Evolutionary conservation across 225 moss, liverwort and hornwort genomes (phyloP).

Genomic region (Polytrichum commune): DNA sequence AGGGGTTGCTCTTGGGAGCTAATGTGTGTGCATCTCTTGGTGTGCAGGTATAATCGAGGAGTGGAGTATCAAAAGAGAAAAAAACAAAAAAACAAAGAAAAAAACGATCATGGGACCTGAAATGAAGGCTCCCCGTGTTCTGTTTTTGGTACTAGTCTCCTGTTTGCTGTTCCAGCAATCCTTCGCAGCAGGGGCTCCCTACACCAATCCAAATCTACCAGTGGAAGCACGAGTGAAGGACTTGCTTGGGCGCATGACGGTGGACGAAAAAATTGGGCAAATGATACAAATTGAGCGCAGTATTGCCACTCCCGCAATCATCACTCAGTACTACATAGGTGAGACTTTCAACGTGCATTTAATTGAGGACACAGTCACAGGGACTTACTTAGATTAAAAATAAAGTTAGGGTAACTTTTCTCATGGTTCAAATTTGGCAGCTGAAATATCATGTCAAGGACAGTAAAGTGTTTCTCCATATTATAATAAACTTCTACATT

Average conservation of each 20-base stretch:
- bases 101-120: not conserved
- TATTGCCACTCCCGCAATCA: constrained; percentile 25
- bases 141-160: constrained; percentile 3
- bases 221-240: constrained; percentile 53
- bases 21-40: too few species aligned
- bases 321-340: constrained; percentile 53
- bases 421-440: too few species aligned
- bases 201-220: constrained; percentile 52
- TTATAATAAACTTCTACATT: too few species aligned
- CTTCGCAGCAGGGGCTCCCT: constrained; percentile 10
- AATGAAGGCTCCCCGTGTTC: not conserved
- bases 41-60: too few species aligned
- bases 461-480: too few species aligned
- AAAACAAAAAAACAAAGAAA: too few species aligned
- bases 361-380: not conserved
- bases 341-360: not conserved
- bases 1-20: too few species aligned
- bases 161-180: constrained; percentile 8
- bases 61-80: too few species aligned
- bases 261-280: constrained; percentile 83
- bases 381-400: not conserved
- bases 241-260: constrained; percentile 59
- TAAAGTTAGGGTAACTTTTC: not conserved
- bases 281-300: constrained; percentile 81
- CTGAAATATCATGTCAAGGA: too few species aligned